These are phyloP conservation scores for Poterioochromonas sp. DNA, from an alignment of 352 stramenopile genomes.

Conservation along the genomic window DNA sequence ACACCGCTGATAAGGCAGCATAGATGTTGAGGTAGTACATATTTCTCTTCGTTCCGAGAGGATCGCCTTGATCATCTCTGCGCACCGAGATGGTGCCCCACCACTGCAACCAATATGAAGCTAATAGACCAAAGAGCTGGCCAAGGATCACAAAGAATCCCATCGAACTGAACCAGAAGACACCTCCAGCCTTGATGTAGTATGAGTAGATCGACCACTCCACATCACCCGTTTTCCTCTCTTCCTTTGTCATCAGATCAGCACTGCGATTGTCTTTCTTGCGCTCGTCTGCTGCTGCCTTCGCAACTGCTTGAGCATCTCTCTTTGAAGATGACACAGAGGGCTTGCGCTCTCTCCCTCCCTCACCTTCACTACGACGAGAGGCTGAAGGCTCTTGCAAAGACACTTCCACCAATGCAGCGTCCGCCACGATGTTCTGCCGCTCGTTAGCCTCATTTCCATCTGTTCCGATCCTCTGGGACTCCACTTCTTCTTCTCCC, in stretches of 20 bases:
- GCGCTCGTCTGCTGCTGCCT: background rate
- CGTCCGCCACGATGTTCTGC: background rate
- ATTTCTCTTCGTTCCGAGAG: background rate
- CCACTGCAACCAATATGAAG: background rate
- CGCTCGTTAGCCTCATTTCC: background rate
- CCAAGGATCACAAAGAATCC: too few relatives aligned
- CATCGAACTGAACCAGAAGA: too few relatives aligned
- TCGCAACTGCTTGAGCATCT: background rate
- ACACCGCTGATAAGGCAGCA: background rate
- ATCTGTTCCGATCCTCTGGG: background rate
- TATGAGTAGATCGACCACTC: background rate
- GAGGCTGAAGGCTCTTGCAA: background rate
- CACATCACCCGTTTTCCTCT: background rate
- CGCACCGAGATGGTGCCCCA: background rate
- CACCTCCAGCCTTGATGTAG: background rate
- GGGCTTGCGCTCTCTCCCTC: background rate
- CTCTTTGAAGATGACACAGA: background rate
- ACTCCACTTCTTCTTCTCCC: background rate
- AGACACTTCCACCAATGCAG: background rate
- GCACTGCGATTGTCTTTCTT: background rate
- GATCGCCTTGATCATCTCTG: background rate
- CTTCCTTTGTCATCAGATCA: background rate
- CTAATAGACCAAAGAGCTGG: background rate
- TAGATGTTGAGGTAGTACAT: background rate
- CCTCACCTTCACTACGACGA: background rate